Evolutionary conservation across 1,284 basidiomycete species (phyloP).

Genomic region (Heterobasidion irregulare): DNA sequence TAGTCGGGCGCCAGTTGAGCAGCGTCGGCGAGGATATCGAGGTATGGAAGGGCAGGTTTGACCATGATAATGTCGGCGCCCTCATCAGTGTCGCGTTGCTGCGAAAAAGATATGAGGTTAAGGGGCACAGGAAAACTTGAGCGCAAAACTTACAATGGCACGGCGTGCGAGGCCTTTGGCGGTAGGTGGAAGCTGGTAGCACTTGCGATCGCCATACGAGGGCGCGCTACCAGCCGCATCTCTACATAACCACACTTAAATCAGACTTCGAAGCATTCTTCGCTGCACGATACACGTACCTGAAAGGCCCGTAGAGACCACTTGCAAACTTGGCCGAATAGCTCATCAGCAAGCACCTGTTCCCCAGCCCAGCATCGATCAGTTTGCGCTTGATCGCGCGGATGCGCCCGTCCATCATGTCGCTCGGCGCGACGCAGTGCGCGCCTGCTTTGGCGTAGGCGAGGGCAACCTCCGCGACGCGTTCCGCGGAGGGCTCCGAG

Average conservation of each 20-base stretch:
- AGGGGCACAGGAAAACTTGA: not conserved
- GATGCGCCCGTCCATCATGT: slow-evolving; percentile 99
- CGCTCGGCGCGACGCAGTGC: slow-evolving; percentile 96
- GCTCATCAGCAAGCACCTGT: slow-evolving; percentile 89
- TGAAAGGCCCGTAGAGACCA: slow-evolving; percentile 94
- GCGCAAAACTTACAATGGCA: slow-evolving; percentile 66
- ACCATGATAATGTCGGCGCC: slow-evolving; percentile 99
- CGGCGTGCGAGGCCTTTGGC: slow-evolving; percentile 88
- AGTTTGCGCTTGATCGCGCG: slow-evolving; percentile 83
- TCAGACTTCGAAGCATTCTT: not conserved
- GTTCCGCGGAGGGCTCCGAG: slow-evolving; percentile 67
- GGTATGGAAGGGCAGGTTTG: slow-evolving; percentile 93
- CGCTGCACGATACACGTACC: slow-evolving; percentile 36
- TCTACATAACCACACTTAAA: slow-evolving; percentile 28
- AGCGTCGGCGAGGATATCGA: slow-evolving; percentile 92
- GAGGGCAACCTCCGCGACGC: slow-evolving; percentile 90
- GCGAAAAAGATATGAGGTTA: slow-evolving; percentile 4
- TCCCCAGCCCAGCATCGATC: slow-evolving; percentile 77
- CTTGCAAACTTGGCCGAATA: slow-evolving; percentile 99
- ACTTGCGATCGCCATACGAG: slow-evolving; percentile 91
- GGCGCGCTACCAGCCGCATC: slow-evolving; percentile 96
- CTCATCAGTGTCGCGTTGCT: slow-evolving; percentile 88
- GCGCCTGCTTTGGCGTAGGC: slow-evolving; percentile 92
- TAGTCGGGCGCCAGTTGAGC: slow-evolving; percentile 77
- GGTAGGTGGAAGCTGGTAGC: slow-evolving; percentile 91